phyloP scores from a whole-genome alignment of 2,329 filamentous ascomycete genomes.

The Fusarium continuum region DNA sequence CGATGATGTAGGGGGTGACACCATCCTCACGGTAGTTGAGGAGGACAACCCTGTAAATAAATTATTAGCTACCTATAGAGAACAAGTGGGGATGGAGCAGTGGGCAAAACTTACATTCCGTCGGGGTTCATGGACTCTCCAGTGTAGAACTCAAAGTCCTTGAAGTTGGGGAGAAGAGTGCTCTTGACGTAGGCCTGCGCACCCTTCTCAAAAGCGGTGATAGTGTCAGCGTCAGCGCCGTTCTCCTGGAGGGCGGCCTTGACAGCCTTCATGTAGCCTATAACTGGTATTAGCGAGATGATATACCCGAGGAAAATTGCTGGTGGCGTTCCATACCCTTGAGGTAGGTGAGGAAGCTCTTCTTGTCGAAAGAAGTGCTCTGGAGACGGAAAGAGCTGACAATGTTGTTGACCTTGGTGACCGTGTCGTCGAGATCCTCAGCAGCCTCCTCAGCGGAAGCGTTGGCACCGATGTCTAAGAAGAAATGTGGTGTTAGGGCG shows the following conservation, averaged over 20 bases:
- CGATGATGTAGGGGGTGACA: constrained; percentile 83
- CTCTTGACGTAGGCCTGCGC: constrained; percentile 82
- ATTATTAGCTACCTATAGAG: constrained; percentile 7
- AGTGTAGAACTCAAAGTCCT: constrained; percentile 94
- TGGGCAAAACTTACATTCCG: constrained; percentile 77
- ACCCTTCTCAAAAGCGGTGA: constrained; percentile 82
- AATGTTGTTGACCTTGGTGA: constrained; percentile 88
- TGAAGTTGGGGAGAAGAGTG: constrained; percentile 83
- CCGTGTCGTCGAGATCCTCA: constrained; percentile 75
- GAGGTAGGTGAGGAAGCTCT: constrained; percentile 81
- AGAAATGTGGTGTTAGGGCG: constrained; percentile 12
- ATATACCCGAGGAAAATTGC: background rate
- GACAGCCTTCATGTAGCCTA: constrained; percentile 92
- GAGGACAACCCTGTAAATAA: constrained; percentile 74
- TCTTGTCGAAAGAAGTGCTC: constrained; percentile 85
- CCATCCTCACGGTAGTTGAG: constrained; percentile 99
- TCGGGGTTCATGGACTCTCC: constrained; percentile 93
- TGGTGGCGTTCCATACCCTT: constrained; percentile 70
- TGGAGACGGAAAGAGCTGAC: constrained; percentile 91
- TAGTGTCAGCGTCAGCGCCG: constrained; percentile 68
- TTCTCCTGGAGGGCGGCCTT: constrained; percentile 74
- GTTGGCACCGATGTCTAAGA: constrained; percentile 87
- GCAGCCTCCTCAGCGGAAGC: constrained; percentile 92
- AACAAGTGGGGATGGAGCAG: background rate
- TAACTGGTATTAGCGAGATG: constrained; percentile 5